Percentiles rank a stretch among this genome's conserved stretches.
These are phyloP conservation scores for Naematelia encephala DNA, from an alignment of 768 basidiomycete genomes.

Conservation along the genomic window DNA sequence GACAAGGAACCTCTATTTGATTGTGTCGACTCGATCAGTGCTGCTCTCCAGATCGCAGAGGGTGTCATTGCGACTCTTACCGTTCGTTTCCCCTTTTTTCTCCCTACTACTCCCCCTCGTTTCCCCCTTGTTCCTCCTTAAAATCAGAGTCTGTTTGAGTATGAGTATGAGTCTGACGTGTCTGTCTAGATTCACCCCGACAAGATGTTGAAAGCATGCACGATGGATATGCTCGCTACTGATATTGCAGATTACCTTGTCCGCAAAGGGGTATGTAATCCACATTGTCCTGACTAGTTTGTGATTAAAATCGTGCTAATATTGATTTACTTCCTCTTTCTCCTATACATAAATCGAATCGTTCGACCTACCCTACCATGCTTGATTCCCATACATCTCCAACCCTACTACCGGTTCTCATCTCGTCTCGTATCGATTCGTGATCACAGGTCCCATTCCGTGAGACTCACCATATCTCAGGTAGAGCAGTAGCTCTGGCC, in stretches of 20 bases:
- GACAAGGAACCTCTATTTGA: conserved; percentile 97
- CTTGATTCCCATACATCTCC: too few relatives aligned
- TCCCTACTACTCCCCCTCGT: not conserved
- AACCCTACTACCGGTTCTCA: too few relatives aligned
- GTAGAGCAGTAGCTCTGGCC: conserved; percentile 87
- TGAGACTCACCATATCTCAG: conserved; percentile 95
- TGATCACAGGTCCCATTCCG: conserved; percentile 80
- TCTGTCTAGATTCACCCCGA: conserved; percentile 71
- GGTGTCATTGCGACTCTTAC: conserved; percentile 86
- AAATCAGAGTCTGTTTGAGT: too few relatives aligned
- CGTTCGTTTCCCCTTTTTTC: conserved; percentile 53
- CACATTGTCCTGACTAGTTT: too few relatives aligned
- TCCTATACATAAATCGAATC: too few relatives aligned
- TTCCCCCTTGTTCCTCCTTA: not conserved
- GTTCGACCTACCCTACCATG: too few relatives aligned
- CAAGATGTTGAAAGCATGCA: conserved; percentile 82
- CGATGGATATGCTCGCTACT: conserved; percentile 94
- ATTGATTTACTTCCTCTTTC: too few relatives aligned
- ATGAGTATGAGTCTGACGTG: too few relatives aligned
- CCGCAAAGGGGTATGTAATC: conserved; percentile 89
- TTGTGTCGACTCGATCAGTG: conserved; percentile 78
- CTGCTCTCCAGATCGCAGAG: conserved; percentile 83
- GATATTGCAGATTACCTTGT: conserved; percentile 97
- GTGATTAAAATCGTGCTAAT: too few relatives aligned
- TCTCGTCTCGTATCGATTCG: conserved; percentile 1